Evolutionary conservation across 129 eudicot genomes (phyloP).

Genomic region (Flaveria bidentis): DNA sequence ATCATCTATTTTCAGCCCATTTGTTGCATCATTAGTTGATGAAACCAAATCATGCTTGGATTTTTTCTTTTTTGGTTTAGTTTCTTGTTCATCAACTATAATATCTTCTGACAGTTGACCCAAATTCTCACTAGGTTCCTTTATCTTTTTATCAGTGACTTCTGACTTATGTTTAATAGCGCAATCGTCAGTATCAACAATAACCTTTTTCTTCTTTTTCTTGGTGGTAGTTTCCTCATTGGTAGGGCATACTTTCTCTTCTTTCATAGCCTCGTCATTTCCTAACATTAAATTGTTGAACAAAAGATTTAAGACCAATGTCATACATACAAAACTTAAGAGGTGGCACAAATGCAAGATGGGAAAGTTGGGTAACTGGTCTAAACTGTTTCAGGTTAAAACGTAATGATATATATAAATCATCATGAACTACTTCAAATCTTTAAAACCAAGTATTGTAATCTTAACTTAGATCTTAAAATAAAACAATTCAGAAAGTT

Average conservation of each 20-base stretch:
- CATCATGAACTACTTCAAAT: background rate
- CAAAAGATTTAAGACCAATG: background rate
- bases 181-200: conserved; percentile 25
- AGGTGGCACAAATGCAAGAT: background rate
- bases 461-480: background rate
- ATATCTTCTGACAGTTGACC: conserved; percentile 25
- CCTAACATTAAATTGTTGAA: conserved; percentile 23
- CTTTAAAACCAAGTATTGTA: background rate
- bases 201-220: conserved; percentile 51
- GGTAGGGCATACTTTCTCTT: conserved; percentile 20
- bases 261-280: conserved; percentile 22
- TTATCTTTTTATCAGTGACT: conserved; percentile 14
- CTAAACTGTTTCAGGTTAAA: background rate
- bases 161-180: conserved; percentile 21
- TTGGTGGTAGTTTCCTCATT: conserved; percentile 32
- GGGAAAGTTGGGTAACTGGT: background rate
- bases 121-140: conserved; percentile 24
- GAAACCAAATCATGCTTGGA: conserved; percentile 27
- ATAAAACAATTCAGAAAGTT: background rate
- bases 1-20: conserved; percentile 19
- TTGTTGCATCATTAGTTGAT: conserved; percentile 1
- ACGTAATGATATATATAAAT: background rate
- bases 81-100: conserved; percentile 29
- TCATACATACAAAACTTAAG: background rate
- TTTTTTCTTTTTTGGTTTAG: conserved; percentile 41